phyloP scores from a whole-genome alignment of 108 stramenopile species.

The Fragilariopsis cylindrus region DNA sequence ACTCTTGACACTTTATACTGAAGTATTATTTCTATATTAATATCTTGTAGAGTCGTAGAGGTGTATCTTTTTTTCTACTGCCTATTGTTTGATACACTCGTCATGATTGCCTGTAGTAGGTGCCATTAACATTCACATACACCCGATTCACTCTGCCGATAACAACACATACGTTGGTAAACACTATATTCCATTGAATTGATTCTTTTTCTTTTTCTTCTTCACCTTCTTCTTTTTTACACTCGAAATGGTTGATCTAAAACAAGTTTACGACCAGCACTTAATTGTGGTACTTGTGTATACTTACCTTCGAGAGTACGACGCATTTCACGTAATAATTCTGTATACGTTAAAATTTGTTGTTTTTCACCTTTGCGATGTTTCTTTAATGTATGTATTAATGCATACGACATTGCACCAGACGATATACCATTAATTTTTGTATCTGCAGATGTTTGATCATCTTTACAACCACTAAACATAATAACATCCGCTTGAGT shows the following conservation, averaged over 20 bases:
- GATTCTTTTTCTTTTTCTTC: no score
- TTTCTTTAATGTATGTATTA: slow-evolving; percentile 43
- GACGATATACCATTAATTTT: slow-evolving; percentile 47
- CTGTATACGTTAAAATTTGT: slow-evolving; percentile 6
- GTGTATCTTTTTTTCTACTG: no score
- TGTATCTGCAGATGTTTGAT: slow-evolving; percentile 71
- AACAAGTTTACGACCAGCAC: slow-evolving; percentile 30
- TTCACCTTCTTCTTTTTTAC: no score
- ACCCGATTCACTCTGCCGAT: not conserved
- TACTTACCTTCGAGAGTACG: slow-evolving; percentile 57
- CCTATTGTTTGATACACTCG: no score
- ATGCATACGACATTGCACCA: slow-evolving; percentile 64
- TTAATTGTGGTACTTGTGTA: slow-evolving; percentile 62
- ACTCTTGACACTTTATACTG: no score
- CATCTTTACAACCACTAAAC: slow-evolving; percentile 70
- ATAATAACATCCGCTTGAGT: slow-evolving; percentile 47
- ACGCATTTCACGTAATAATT: slow-evolving; percentile 60
- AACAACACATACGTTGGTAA: no score
- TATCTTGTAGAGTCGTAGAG: no score
- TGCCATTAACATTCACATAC: no score
- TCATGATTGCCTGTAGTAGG: no score
- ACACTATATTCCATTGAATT: no score
- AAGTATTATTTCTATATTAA: no score
- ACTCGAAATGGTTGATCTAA: slow-evolving; percentile 9
- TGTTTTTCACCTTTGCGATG: not conserved